These are phyloP conservation scores for Cytospora piceicola DNA, from an alignment of 2,329 filamentous ascomycete species.

Conservation along the genomic window DNA sequence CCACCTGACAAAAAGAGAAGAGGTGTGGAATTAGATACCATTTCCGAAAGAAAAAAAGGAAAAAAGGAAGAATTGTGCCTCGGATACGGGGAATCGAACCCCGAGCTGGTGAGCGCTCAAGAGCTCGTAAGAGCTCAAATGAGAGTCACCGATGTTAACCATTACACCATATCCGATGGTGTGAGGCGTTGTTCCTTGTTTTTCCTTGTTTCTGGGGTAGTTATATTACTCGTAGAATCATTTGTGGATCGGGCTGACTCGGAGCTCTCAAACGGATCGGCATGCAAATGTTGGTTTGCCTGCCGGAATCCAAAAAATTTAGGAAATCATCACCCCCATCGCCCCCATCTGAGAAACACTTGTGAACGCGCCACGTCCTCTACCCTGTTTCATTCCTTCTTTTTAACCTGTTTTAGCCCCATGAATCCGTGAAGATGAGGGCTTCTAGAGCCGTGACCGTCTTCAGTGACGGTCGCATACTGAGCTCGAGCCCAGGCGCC, in stretches of 20 bases:
- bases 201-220: background rate
- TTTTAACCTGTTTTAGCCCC: slow-evolving; percentile 28
- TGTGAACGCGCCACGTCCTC: slow-evolving; percentile 21
- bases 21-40: background rate
- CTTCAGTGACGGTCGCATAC: slow-evolving; percentile 43
- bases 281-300: slow-evolving; percentile 15
- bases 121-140: slow-evolving; percentile 8
- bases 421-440: slow-evolving; percentile 43
- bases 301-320: slow-evolving; percentile 31
- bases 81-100: slow-evolving; percentile 30
- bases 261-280: background rate
- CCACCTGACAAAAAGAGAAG: background rate
- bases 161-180: slow-evolving; percentile 30
- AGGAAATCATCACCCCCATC: slow-evolving; percentile 10
- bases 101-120: slow-evolving; percentile 24
- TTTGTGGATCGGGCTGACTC: slow-evolving; percentile 2
- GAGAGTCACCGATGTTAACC: slow-evolving; percentile 30
- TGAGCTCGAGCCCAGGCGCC: slow-evolving; percentile 40
- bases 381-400: slow-evolving; percentile 29
- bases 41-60: background rate
- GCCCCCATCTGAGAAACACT: background rate
- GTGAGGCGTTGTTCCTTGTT: background rate
- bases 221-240: background rate
- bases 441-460: slow-evolving; percentile 44
- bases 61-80: slow-evolving; percentile 14